Evolutionary conservation across 148 eudicot species (phyloP), one percentile per base, ranked within the genome.

Genomic region (Arbutus unedo): DNA sequence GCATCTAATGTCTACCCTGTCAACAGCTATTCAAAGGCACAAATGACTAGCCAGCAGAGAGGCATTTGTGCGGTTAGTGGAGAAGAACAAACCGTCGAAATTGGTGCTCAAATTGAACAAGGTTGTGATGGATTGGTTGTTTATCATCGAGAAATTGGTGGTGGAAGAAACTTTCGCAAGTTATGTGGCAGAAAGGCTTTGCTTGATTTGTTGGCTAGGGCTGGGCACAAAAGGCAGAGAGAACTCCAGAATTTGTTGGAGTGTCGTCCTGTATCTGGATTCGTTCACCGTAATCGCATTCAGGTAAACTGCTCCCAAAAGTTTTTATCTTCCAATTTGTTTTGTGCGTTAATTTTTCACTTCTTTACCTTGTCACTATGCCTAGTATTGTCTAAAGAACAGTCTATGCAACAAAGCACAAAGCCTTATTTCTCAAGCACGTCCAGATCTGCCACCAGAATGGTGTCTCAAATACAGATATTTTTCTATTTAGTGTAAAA

Each of bases 141-240:
- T 78, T 82, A 82, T 81, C 85, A 25, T 79, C 84, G 82, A 80
- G 89, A 85, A 56, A 83, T 78, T 83, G 87, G 84, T 56, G 81
- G 81, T 19, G 79, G 93, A 80, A 94, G 91, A 82, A 88, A 86
- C 21, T 83, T 96, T 50, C 93, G 93, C 31, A 94, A 83, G 80
- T 85, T 94, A 57, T 93, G 94, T 86, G 98, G 99, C 21, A 94
- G 98, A 83, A 95, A 96, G 88, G 92, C 97, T 81, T 89, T 96
- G 86, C 89, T 93, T 81, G 98, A 96, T 87, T 90, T 96, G 84
- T 83, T 96, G 75, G 85, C 82, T 56, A 94, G 86, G 88, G 91
- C 91, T 66, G 90, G 88, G 81, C 81, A 56, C 59, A 97, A 94
- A 84, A 88, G 92, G 78, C 85, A 83, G 80, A 84, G 76, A 82